Percentiles rank a stretch among this genome's conserved stretches.
Conservation (phyloP, 495 filamentous ascomycete species). For the Penicillium cosmopolitanum region DNA sequence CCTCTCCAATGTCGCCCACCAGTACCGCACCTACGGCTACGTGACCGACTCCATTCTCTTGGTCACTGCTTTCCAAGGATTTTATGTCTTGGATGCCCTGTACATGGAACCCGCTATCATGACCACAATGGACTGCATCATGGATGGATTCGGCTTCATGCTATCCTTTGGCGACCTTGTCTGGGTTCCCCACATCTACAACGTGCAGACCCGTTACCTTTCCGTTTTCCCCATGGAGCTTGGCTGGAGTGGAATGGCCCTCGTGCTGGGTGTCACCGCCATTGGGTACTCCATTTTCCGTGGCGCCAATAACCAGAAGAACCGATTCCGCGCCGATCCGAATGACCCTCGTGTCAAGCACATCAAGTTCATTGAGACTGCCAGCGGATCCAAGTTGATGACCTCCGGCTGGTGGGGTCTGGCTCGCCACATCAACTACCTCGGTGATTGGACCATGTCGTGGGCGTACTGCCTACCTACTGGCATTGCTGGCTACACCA, state of each 20-base stretch:
- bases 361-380: slow-evolving; percentile 86
- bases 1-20: slow-evolving; percentile 81
- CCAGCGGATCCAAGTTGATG: slow-evolving; percentile 77
- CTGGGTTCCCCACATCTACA: slow-evolving; percentile 93
- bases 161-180: slow-evolving; percentile 91
- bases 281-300: slow-evolving; percentile 90
- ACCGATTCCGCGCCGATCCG: slow-evolving; percentile 87
- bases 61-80: slow-evolving; percentile 73
- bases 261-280: slow-evolving; percentile 65
- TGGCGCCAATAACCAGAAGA: slow-evolving; percentile 89
- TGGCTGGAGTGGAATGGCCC: slow-evolving; percentile 62
- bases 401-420: slow-evolving; percentile 93
- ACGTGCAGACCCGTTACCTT: slow-evolving; percentile 85
- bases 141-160: slow-evolving; percentile 97
- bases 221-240: slow-evolving; percentile 79
- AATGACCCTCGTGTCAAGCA: slow-evolving; percentile 78
- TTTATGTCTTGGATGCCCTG: slow-evolving; percentile 86
- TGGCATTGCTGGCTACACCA: slow-evolving; percentile 77
- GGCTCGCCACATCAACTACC: slow-evolving; percentile 93
- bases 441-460: slow-evolving; percentile 95
- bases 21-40: slow-evolving; percentile 81
- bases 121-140: slow-evolving; percentile 95
- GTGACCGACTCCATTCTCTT: slow-evolving; percentile 88
- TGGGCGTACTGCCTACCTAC: slow-evolving; percentile 94
- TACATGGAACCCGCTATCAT: slow-evolving; percentile 91